A percentile compares a stretch with the other conserved stretches of the same genome.
phyloP scores from a whole-genome alignment of 108 stramenopile species.

The Nitzschia sp. region DNA sequence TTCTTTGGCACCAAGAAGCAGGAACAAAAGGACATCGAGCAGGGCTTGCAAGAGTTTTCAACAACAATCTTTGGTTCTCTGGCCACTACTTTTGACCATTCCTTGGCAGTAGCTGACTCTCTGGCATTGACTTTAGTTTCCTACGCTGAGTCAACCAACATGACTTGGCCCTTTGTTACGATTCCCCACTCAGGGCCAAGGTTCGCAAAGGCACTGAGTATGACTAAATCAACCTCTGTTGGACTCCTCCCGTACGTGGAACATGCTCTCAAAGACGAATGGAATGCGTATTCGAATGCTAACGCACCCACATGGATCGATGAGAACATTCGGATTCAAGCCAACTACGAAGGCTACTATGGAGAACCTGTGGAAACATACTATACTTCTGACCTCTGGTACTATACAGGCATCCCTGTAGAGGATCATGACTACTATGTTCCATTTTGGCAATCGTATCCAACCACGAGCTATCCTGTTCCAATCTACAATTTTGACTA shows the following conservation, averaged over 20 bases:
- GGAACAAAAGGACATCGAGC: neutral
- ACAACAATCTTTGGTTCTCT: neutral
- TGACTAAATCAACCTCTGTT: conserved; percentile 35
- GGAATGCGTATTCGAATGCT: conserved; percentile 39
- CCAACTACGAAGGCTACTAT: neutral
- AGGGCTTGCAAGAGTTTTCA: neutral
- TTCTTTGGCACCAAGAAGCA: neutral
- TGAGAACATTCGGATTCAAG: conserved; percentile 19
- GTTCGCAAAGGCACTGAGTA: conserved; percentile 4
- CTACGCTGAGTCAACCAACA: neutral
- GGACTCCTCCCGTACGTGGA: conserved; percentile 27
- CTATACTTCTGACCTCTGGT: neutral
- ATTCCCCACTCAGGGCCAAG: conserved; percentile 9
- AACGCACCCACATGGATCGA: conserved; percentile 28
- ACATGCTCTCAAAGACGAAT: conserved; percentile 20
- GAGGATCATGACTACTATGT: conserved; percentile 15
- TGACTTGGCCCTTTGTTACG: conserved; percentile 21
- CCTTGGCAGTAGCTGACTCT: conserved; percentile 5
- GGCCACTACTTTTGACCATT: conserved; percentile 3
- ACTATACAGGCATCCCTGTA: neutral
- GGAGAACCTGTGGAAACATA: neutral
- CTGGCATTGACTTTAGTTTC: neutral
- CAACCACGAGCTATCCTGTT: conserved; percentile 27
- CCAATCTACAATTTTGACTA: neutral
- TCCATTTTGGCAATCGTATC: conserved; percentile 30